Evolutionary conservation across 2,329 filamentous ascomycete species (phyloP).

Genomic region (Waltergamsia citrina): DNA sequence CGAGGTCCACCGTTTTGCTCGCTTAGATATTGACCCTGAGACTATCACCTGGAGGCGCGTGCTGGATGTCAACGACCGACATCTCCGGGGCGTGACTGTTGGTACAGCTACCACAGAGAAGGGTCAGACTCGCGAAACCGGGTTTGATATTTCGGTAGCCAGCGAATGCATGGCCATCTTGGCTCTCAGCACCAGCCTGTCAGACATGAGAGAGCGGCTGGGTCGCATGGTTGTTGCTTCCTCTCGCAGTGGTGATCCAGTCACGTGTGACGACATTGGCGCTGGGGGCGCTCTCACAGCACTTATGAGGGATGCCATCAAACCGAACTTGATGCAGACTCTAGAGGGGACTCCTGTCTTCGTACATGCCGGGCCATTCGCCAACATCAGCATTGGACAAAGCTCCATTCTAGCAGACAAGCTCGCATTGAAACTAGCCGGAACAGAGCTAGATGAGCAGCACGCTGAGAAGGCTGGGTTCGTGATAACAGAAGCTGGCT

Average conservation of each 20-base stretch:
- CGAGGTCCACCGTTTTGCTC: constrained; percentile 80
- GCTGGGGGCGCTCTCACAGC: constrained; percentile 86
- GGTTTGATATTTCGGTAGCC: constrained; percentile 95
- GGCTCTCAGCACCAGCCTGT: constrained; percentile 78
- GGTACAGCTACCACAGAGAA: constrained; percentile 86
- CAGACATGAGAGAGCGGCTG: constrained; percentile 85
- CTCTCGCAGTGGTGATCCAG: constrained; percentile 74
- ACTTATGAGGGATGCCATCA: constrained; percentile 96
- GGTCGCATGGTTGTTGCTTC: constrained; percentile 94
- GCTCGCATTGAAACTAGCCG: constrained; percentile 89
- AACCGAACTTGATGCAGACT: constrained; percentile 98
- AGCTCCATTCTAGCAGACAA: constrained; percentile 93
- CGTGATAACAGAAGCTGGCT: constrained; percentile 93
- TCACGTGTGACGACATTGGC: constrained; percentile 94
- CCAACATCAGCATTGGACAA: constrained; percentile 96
- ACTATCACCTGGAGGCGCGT: constrained; percentile 97
- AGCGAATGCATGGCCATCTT: constrained; percentile 98
- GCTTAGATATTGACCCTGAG: constrained; percentile 89
- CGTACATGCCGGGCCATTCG: constrained; percentile 94
- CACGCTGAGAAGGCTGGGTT: constrained; percentile 77
- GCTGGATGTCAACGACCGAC: constrained; percentile 92
- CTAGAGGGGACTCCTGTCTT: constrained; percentile 95
- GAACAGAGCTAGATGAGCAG: constrained; percentile 87
- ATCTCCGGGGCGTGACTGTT: constrained; percentile 81
- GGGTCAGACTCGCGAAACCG: constrained; percentile 77